Percentiles rank a stretch among this genome's conserved stretches.
Evolutionary conservation across 768 basidiomycete genomes (phyloP).

Genomic region (Infundibulicybe gibba): DNA sequence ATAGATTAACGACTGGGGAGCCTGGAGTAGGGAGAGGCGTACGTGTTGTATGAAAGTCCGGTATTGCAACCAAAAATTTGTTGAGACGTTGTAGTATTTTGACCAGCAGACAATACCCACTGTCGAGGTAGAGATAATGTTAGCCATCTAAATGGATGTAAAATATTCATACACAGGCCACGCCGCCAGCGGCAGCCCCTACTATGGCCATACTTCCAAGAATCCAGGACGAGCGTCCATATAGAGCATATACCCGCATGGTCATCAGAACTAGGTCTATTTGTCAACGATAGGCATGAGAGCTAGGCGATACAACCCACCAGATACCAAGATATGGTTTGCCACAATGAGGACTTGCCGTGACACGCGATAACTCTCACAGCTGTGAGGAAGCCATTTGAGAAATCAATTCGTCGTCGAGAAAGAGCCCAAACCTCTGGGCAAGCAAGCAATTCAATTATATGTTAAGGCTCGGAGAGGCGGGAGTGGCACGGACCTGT

Average conservation of each 20-base stretch:
- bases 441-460: neutral
- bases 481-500: slow-evolving; percentile 12
- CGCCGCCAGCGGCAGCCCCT: slow-evolving; percentile 21
- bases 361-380: slow-evolving; percentile 30
- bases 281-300: too few species aligned
- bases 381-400: slow-evolving; percentile 20
- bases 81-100: slow-evolving; percentile 22
- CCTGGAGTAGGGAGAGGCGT: too few species aligned
- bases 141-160: neutral
- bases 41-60: slow-evolving; percentile 25
- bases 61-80: slow-evolving; percentile 29
- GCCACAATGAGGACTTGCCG: slow-evolving; percentile 38
- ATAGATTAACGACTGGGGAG: too few species aligned
- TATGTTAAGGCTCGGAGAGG: neutral
- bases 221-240: slow-evolving; percentile 34
- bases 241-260: slow-evolving; percentile 49
- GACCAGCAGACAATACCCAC: slow-evolving; percentile 39
- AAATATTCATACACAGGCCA: slow-evolving; percentile 31
- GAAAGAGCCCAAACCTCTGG: slow-evolving; percentile 9
- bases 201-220: slow-evolving; percentile 29
- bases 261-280: slow-evolving; percentile 33
- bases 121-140: slow-evolving; percentile 12
- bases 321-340: slow-evolving; percentile 41
- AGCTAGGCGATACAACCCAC: slow-evolving; percentile 38
- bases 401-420: too few species aligned